A percentile compares a stretch with the other conserved stretches of the same genome.
Evolutionary conservation across 495 filamentous ascomycete species (phyloP).

Genomic region (Bryoglossum gracile): DNA sequence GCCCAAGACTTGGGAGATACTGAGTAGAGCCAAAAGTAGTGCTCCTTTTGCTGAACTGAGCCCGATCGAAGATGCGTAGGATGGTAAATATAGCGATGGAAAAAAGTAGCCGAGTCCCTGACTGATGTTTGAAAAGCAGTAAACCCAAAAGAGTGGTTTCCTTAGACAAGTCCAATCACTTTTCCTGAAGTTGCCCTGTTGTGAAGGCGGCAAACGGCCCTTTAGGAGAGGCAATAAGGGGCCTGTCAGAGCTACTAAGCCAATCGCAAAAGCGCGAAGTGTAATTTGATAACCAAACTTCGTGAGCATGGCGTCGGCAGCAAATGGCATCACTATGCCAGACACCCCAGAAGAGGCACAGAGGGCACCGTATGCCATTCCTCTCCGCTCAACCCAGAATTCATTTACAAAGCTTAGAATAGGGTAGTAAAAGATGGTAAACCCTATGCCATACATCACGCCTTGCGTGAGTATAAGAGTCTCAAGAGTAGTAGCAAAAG

Average conservation of each 20-base stretch:
- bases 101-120: conserved; percentile 33
- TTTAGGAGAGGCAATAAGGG: conserved; percentile 30
- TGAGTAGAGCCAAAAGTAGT: conserved; percentile 30
- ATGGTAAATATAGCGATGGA: conserved; percentile 28
- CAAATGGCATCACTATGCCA: conserved; percentile 39
- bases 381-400: conserved; percentile 47
- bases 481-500: conserved; percentile 35
- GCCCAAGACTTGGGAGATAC: conserved; percentile 27
- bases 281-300: conserved; percentile 29
- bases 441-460: conserved; percentile 43
- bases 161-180: conserved; percentile 23
- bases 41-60: conserved; percentile 25
- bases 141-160: conserved; percentile 28
- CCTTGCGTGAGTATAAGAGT: conserved; percentile 47
- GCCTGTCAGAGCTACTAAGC: conserved; percentile 25
- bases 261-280: conserved; percentile 31
- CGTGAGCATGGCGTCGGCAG: conserved; percentile 44
- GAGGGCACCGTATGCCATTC: conserved; percentile 50
- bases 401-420: conserved; percentile 47
- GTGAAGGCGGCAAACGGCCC: conserved; percentile 23
- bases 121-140: conserved; percentile 23
- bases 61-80: conserved; percentile 29
- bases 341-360: conserved; percentile 30
- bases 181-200: conserved; percentile 6
- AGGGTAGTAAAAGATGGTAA: conserved; percentile 39